Base-by-base conservation (phyloP, 176 grass and related monocot genomes). In the Hordeum vulgare region DNA sequence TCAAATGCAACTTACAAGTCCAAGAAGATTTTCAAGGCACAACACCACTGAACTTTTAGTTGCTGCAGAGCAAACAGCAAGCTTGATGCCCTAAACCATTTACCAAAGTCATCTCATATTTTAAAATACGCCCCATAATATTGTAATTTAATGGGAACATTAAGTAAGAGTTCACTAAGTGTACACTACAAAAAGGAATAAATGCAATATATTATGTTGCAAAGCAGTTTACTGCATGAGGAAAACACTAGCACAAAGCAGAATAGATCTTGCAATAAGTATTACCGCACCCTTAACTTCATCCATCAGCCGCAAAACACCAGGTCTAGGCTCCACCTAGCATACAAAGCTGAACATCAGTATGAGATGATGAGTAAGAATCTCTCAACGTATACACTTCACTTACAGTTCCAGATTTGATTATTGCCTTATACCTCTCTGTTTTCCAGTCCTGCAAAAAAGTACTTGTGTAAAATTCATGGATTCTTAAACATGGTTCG, bases 281-380 rank as follows among this genome's bases (percentile, higher is more conserved):
- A 98, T 98, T 98, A 98, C 96, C 86, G 89, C 93, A 95, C 85
- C 87, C 91, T 85, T 98, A 80, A 67, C 96, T 90, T 98, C 96
- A 90, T 95, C 93, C 93, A 98, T 98, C 62, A 98, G 25, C 72
- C 12, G 91, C 63, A 98, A 71, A 65, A 98, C 93, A 78, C 96
- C 93, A 39, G 93, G 91, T 86, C 96, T 91, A 45, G 93, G 86
- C 51, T 95, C 81, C 20, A 98, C 95, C 92, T 98, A 78, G 44
- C 41, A 79, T 77, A 84, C 17, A 88, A 65, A 77, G 17, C 25
- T n/a, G 44, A 13, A 56, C 51, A 71, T 79, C 12, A 74, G 28
- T 47, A 28, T 56, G 18, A 93, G 37, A 59, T 74, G 24, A 67
- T 44, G 39, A 59, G 13, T 15, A 27, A 1, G 27, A 78, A 57